These are phyloP conservation scores for Mortierella polycephala DNA, from an alignment of 371 early-diverging fungal species.

Conservation along the genomic window DNA sequence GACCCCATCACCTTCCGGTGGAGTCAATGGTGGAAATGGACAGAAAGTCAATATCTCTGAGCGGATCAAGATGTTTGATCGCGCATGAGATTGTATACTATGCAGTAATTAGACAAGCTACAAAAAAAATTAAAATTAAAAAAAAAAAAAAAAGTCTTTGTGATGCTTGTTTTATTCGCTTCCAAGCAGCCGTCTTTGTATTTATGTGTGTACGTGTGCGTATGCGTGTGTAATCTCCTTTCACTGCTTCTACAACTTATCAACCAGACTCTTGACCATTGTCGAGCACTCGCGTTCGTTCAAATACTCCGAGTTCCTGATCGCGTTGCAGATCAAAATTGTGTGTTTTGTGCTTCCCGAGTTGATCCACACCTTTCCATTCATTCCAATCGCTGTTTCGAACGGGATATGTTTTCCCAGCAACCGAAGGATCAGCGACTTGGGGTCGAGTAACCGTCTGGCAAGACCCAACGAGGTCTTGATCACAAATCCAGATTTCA, in stretches of 20 bases:
- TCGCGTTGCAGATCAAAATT: conserved; percentile 77
- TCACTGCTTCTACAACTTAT: conserved; percentile 39
- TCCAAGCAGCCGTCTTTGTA: neutral
- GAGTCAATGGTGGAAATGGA: neutral
- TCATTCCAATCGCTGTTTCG: conserved; percentile 92
- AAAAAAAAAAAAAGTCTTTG: neutral
- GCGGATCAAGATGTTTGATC: conserved; percentile 28
- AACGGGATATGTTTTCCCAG: conserved; percentile 83
- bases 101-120: too few relatives aligned
- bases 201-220: neutral
- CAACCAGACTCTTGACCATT: conserved; percentile 71
- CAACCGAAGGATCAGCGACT: conserved; percentile 70
- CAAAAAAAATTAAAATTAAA: neutral
- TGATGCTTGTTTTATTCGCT: neutral
- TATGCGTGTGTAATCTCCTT: neutral
- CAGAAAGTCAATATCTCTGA: conserved; percentile 23
- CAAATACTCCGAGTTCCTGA: conserved; percentile 80
- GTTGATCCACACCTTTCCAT: conserved; percentile 94
- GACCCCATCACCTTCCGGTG: neutral
- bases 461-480: conserved; percentile 81
- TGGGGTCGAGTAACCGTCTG: conserved; percentile 76
- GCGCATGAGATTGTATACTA: conserved; percentile 1
- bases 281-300: conserved; percentile 66
- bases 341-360: conserved; percentile 67
- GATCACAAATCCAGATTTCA: conserved; percentile 75